These are phyloP conservation scores for Raphanus raphanistrum DNA, from an alignment of 345 rosid species.

Conservation along the genomic window DNA sequence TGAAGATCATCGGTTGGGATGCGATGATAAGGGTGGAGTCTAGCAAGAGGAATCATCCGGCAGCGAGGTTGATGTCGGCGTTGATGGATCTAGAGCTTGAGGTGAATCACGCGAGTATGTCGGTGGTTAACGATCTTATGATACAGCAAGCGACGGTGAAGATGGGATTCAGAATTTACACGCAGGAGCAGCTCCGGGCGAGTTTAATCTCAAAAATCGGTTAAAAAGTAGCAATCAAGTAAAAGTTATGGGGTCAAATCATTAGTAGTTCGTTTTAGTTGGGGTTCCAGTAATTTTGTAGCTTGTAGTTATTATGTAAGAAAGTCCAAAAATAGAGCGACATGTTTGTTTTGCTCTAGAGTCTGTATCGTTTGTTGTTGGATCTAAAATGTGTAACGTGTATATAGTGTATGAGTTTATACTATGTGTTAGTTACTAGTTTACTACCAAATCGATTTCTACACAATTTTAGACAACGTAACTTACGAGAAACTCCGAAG, in stretches of 20 bases:
- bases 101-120: slow-evolving; percentile 89
- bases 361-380: neutral
- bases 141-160: neutral
- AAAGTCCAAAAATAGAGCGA: neutral
- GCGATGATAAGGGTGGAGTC: neutral
- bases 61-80: slow-evolving; percentile 46
- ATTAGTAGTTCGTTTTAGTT: too few species aligned
- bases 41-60: neutral
- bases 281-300: neutral
- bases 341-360: neutral
- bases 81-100: slow-evolving; percentile 87
- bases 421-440: slow-evolving; percentile 6
- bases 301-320: neutral
- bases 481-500: neutral
- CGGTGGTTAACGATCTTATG: slow-evolving; percentile 95
- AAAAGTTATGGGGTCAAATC: too few species aligned
- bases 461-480: neutral
- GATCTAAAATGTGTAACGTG: neutral
- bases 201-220: neutral
- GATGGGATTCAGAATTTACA: neutral
- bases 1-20: neutral
- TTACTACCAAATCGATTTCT: slow-evolving; percentile 4
- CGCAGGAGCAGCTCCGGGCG: neutral
- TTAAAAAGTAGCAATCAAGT: neutral
- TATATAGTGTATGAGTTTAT: neutral